phyloP scores from a whole-genome alignment of 345 rosid genomes.

The Triadica sebifera region DNA sequence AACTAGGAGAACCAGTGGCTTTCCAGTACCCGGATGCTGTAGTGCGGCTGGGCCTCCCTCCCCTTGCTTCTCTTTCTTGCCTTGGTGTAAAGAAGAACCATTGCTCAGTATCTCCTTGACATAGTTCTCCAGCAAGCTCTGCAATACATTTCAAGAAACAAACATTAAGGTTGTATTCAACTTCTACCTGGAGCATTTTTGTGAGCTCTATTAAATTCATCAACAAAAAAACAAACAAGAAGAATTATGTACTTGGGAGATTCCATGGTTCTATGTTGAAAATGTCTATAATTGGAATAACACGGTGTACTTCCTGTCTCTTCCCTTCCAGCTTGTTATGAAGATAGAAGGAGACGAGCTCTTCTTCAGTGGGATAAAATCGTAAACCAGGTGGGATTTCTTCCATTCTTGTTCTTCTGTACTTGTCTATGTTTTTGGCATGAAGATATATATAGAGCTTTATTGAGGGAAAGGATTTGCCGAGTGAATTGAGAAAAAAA shows the following conservation, averaged over 20 bases:
- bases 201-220: slow-evolving; percentile 9
- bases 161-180: not conserved
- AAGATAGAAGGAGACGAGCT: slow-evolving; percentile 74
- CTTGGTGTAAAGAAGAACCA: slow-evolving; percentile 92
- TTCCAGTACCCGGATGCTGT: slow-evolving; percentile 94
- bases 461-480: slow-evolving; percentile 21
- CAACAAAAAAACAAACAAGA: not conserved
- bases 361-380: slow-evolving; percentile 93
- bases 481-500: slow-evolving; percentile 60
- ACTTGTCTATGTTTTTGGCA: not conserved
- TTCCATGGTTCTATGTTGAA: slow-evolving; percentile 63
- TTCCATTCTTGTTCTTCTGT: slow-evolving; percentile 19
- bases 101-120: slow-evolving; percentile 71
- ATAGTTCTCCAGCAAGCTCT: slow-evolving; percentile 65
- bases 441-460: slow-evolving; percentile 6
- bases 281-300: slow-evolving; percentile 57
- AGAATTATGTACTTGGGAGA: slow-evolving; percentile 57
- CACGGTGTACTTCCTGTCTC: slow-evolving; percentile 48
- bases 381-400: slow-evolving; percentile 57
- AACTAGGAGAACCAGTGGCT: slow-evolving; percentile 87
- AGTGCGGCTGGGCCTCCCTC: slow-evolving; percentile 78
- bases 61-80: slow-evolving; percentile 80
- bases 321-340: slow-evolving; percentile 60
- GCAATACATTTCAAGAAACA: slow-evolving; percentile 23
- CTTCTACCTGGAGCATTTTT: not conserved